Base-by-base conservation (phyloP, 2,329 filamentous ascomycete species). In the Sporothrix schenckii region DNA sequence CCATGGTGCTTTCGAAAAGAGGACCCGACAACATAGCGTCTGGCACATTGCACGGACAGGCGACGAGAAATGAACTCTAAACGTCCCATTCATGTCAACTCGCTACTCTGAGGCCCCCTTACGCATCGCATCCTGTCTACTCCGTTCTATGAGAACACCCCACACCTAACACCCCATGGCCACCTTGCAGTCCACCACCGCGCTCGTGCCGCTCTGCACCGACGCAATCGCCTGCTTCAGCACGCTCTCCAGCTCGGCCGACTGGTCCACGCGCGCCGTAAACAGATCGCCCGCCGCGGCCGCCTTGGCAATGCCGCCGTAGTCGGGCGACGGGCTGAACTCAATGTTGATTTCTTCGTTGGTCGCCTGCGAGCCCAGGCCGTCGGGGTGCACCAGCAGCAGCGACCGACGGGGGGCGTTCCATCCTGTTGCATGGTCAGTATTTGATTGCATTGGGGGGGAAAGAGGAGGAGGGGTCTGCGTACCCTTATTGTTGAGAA, bases 301-400 rank as follows among this genome's bases (percentile, higher is more conserved):
- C 0, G 87, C 87, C 79, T 87, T 87, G 24, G 87, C 87, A 66
- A 89, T 88, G 50, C 86, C 87, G 0, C 85, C 77, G 74, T 87
- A 89, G 76, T 89, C 85, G 0, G 87, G 87, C 4, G 81, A 80
- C 0, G 87, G 87, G 34, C 83, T 80, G 72, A 89, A 88, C 0
- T 85, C 86, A 73, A 89, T 88, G 75, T 88, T 88, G 73, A 88
- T 84, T 76, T 89, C 87, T 70, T 87, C 86, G 76, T 88, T 88
- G n/a, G 81, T 84, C 0, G 85, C 85, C 74, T 78, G 80, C 34
- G 86, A 83, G 1, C 83, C 86, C 2, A 84, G 76, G 0, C 87
- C 87, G 4, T 88, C 80, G 0, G 87, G 87, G 72, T 89, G 87
- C 0, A 89, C 86, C 14, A 89, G 80, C 2, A 86, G 78, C 54